Percentiles rank a stretch among this genome's conserved stretches.
Evolutionary conservation across 345 rosid species (phyloP).

Genomic region (Sapria himalayana): DNA sequence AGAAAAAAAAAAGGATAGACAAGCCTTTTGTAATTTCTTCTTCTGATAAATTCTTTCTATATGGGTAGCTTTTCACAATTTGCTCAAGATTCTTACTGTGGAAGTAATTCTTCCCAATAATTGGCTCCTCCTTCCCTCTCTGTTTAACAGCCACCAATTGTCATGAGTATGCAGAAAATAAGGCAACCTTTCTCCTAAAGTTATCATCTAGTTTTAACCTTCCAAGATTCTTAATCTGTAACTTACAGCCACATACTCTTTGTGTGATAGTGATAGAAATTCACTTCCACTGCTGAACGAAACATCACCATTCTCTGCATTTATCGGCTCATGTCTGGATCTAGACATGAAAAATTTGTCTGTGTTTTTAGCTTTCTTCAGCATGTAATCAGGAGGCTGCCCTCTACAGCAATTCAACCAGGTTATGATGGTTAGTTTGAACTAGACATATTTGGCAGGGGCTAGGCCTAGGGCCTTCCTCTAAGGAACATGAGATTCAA

Average conservation of each 20-base stretch:
- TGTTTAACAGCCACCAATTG: constrained; percentile 16
- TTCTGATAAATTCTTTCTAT: constrained; percentile 48
- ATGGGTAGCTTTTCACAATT: constrained; percentile 73
- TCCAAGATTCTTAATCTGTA: no score
- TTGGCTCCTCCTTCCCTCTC: constrained; percentile 79
- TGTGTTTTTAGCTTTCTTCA: constrained; percentile 81
- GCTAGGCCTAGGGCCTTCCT: no score
- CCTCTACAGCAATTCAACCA: constrained; percentile 34
- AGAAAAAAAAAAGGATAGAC: constrained; percentile 9
- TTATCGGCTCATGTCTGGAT: no score
- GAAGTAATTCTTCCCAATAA: constrained; percentile 90
- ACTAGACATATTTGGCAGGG: no score
- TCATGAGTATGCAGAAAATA: constrained; percentile 7
- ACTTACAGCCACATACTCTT: constrained; percentile 92
- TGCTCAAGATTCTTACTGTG: constrained; percentile 76
- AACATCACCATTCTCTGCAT: constrained; percentile 34
- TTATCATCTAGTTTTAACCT: no score
- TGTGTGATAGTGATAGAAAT: constrained; percentile 60
- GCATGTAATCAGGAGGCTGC: constrained; percentile 90
- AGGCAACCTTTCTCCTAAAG: no score
- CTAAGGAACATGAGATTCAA: no score
- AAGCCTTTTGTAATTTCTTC: constrained; percentile 73
- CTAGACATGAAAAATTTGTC: constrained; percentile 73
- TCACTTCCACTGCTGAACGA: constrained; percentile 36
- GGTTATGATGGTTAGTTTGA: no score